Percentiles rank a stretch among this genome's conserved stretches.
Evolutionary conservation across 352 stramenopile species (phyloP).

Genomic region (Phytophthora fragariaefolia): DNA sequence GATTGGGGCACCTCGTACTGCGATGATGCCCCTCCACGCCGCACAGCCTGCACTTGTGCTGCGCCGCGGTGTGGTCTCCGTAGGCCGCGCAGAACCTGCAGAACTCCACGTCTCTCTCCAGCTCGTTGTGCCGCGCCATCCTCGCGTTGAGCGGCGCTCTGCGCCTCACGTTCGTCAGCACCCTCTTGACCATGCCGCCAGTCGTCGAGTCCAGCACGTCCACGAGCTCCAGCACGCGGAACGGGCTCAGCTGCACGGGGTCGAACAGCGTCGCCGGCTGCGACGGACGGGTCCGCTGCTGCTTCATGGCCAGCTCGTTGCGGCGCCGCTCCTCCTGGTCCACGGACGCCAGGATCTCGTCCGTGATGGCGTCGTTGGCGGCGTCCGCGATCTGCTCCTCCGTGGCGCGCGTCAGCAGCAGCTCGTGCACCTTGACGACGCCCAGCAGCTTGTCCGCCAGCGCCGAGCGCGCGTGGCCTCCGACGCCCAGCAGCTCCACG

Average conservation of each 20-base stretch:
- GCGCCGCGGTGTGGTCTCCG: conserved; percentile 62
- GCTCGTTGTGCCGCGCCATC: conserved; percentile 34
- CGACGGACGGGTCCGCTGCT: conserved; percentile 6
- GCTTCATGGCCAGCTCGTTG: conserved; percentile 36
- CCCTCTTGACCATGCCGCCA: conserved; percentile 74
- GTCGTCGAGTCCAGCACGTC: conserved; percentile 82
- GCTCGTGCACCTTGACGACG: conserved; percentile 61
- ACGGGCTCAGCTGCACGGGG: conserved; percentile 49
- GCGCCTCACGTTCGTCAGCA: conserved; percentile 71
- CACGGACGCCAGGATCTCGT: conserved; percentile 74
- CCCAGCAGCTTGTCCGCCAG: conserved; percentile 64
- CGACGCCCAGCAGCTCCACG: conserved; percentile 61
- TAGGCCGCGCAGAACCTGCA: conserved; percentile 78
- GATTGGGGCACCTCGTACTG: conserved; percentile 60
- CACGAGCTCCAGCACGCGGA: conserved; percentile 76
- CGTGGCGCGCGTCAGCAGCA: conserved; percentile 68
- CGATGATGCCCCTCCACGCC: conserved; percentile 62
- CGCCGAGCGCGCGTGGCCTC: conserved; percentile 54
- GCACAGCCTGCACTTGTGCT: conserved; percentile 75
- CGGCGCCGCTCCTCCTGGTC: conserved; percentile 60
- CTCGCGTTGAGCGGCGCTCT: conserved; percentile 52
- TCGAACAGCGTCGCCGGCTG: conserved; percentile 21
- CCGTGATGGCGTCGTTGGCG: conserved; percentile 74
- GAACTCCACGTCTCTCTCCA: conserved; percentile 59
- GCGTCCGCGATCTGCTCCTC: conserved; percentile 75